Evolutionary conservation across 306 rosid species (phyloP).

Genomic region (Cicer bijugum): DNA sequence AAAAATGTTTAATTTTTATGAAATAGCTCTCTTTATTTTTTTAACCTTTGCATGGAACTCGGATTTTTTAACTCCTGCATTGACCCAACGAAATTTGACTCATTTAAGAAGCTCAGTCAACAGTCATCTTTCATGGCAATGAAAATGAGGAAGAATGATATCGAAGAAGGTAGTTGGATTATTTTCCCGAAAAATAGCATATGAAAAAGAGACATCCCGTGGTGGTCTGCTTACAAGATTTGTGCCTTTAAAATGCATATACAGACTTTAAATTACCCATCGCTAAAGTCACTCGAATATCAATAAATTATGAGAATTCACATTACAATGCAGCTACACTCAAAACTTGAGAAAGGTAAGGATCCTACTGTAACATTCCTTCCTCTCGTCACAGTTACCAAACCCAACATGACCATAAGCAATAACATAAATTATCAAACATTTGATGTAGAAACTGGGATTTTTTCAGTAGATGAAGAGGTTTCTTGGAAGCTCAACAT

Average conservation of each 20-base stretch:
- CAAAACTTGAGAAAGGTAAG: constrained; percentile 18
- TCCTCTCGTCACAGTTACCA: constrained; percentile 26
- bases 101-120: not conserved
- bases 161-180: no score
- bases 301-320: not conserved
- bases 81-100: not conserved
- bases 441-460: constrained; percentile 46
- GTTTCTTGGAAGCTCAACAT: constrained; percentile 74
- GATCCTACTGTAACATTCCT: constrained; percentile 9
- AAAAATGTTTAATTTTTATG: no score
- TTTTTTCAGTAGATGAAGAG: constrained; percentile 46
- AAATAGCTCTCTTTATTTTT: no score
- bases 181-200: no score
- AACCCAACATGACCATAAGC: not conserved
- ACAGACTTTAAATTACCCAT: constrained; percentile 23
- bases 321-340: constrained; percentile 3
- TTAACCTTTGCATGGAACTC: not conserved
- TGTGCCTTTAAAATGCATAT: no score
- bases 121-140: not conserved
- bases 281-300: constrained; percentile 18
- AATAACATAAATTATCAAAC: constrained; percentile 13
- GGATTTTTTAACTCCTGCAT: no score
- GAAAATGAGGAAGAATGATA: not conserved
- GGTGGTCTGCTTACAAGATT: no score
- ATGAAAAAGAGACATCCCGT: no score